Conservation (phyloP, 2,329 filamentous ascomycete genomes). For the Verticillium albo-atrum region DNA sequence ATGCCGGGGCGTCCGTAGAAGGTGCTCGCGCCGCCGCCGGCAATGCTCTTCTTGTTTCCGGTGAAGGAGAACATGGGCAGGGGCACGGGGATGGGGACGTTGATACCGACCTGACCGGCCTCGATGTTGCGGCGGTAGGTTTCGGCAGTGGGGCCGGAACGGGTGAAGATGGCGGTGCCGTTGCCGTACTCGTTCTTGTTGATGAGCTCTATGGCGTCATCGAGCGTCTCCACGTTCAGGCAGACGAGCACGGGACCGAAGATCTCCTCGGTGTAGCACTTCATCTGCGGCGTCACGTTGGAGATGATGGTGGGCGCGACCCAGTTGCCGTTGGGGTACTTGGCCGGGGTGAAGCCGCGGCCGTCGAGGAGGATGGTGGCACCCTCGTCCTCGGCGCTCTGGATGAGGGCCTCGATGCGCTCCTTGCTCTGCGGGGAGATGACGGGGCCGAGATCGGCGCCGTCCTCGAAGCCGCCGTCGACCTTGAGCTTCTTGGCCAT, state of each 20-base stretch:
- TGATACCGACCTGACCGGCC: constrained; percentile 82
- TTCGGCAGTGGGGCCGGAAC: constrained; percentile 70
- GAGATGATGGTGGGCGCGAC: constrained; percentile 78
- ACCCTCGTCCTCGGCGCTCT: constrained; percentile 73
- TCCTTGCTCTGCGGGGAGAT: constrained; percentile 76
- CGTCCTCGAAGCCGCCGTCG: constrained; percentile 76
- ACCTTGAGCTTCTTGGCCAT: constrained; percentile 68
- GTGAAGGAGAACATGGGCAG: constrained; percentile 70
- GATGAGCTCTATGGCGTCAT: constrained; percentile 77
- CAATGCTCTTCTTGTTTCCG: constrained; percentile 83
- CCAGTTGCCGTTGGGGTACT: constrained; percentile 85
- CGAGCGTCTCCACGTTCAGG: constrained; percentile 71
- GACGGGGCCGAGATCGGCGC: constrained; percentile 76
- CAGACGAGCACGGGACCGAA: constrained; percentile 83
- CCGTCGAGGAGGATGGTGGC: constrained; percentile 81
- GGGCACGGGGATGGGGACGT: constrained; percentile 72
- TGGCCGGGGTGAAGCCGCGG: constrained; percentile 66
- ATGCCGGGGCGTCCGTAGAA: constrained; percentile 94
- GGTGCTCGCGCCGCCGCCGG: constrained; percentile 85
- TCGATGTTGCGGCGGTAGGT: constrained; percentile 77
- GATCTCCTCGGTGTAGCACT: constrained; percentile 81
- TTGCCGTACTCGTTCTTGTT: constrained; percentile 86
- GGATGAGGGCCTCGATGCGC: constrained; percentile 72
- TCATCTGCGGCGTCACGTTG: constrained; percentile 76
- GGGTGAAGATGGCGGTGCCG: constrained; percentile 80